A percentile compares a stretch with the other conserved stretches of the same genome.
phyloP scores from a whole-genome alignment of 306 rosid genomes.

The Morella rubra region DNA sequence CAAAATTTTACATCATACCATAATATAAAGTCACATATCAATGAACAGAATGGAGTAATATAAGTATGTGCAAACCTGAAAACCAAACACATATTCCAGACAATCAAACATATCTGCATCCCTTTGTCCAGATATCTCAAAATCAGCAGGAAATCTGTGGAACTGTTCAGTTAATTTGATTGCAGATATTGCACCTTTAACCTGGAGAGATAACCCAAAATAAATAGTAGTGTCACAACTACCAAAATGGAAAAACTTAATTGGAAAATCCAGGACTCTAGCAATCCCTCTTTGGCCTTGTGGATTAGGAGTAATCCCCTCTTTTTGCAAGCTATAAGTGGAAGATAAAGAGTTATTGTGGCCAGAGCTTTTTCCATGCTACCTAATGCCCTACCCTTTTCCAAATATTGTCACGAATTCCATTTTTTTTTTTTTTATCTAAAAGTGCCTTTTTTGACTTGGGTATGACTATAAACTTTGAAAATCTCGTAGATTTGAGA shows the following conservation, averaged over 20 bases:
- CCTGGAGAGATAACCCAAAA: slow-evolving; percentile 55
- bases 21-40: slow-evolving; percentile 26
- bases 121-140: slow-evolving; percentile 64
- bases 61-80: slow-evolving; percentile 66
- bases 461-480: neutral
- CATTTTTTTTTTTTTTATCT: no score
- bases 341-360: no score
- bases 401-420: no score
- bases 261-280: no score
- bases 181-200: slow-evolving; percentile 79
- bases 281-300: no score
- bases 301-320: no score
- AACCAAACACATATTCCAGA: slow-evolving; percentile 83
- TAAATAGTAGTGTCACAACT: slow-evolving; percentile 28
- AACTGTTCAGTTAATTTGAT: slow-evolving; percentile 73
- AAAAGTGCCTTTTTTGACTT: no score
- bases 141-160: slow-evolving; percentile 76
- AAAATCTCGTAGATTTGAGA: neutral
- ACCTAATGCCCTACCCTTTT: no score
- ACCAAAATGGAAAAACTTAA: no score
- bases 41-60: slow-evolving; percentile 5
- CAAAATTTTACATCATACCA: slow-evolving; percentile 1
- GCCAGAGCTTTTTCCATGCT: no score
- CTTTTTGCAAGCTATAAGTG: no score
- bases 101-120: slow-evolving; percentile 92